Evolutionary conservation across 257 asterid genomes (phyloP).

Genomic region (Gentiana dahurica): DNA sequence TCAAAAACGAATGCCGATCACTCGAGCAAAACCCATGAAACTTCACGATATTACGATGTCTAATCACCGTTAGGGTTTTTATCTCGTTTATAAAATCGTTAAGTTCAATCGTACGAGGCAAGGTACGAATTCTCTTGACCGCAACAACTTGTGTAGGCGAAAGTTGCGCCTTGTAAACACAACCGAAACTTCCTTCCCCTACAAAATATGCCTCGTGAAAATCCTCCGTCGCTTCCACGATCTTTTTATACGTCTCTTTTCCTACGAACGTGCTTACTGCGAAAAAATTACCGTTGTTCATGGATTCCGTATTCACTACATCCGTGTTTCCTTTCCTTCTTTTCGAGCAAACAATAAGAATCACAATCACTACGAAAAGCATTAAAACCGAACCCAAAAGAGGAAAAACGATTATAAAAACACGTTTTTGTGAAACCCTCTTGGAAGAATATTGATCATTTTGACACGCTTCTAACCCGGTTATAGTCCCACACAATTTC

Average conservation of each 20-base stretch:
- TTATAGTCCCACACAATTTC: conserved; percentile 23
- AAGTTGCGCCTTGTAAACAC: conserved; percentile 19
- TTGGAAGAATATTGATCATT: background rate
- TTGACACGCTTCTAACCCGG: conserved; percentile 22
- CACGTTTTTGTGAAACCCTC: background rate
- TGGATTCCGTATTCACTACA: background rate
- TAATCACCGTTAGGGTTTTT: background rate
- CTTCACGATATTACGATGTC: background rate
- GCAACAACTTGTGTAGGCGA: background rate
- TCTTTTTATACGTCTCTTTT: conserved; percentile 14
- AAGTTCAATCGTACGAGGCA: background rate
- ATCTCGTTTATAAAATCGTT: conserved; percentile 22
- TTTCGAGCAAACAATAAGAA: background rate
- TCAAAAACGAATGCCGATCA: background rate
- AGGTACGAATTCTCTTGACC: conserved; percentile 7
- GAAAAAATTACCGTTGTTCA: conserved; percentile 6
- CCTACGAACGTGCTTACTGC: conserved; percentile 20
- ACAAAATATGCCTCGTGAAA: conserved; percentile 12
- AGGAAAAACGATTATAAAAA: conserved; percentile 8
- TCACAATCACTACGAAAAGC: conserved; percentile 1
- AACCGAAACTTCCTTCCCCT: conserved; percentile 23
- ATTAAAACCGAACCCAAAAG: conserved; percentile 11
- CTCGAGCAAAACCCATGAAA: too few relatives aligned
- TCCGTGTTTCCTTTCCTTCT: background rate
- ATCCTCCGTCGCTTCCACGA: conserved; percentile 19